Conservation (phyloP, 345 rosid species). For the Melaleuca alternifolia region DNA sequence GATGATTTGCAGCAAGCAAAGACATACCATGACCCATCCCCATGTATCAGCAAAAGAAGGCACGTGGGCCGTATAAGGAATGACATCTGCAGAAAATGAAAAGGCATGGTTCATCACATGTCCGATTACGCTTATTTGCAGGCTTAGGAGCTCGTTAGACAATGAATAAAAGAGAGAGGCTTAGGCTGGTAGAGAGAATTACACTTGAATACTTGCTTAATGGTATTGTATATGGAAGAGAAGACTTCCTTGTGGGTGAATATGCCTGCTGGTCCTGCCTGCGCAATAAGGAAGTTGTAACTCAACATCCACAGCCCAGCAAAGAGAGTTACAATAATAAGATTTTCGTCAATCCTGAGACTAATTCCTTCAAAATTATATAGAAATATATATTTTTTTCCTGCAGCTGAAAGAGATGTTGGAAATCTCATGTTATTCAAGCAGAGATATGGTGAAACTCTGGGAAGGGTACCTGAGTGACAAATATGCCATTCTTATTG, state of each 20-base stretch:
- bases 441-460: background rate
- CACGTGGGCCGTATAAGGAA: conserved; percentile 85
- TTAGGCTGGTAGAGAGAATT: background rate
- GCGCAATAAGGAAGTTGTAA: background rate
- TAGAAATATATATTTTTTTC: background rate
- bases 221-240: conserved; percentile 81
- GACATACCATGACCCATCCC: conserved; percentile 94
- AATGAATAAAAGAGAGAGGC: background rate
- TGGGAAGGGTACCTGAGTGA: conserved; percentile 55
- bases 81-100: conserved; percentile 46
- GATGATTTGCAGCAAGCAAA: background rate
- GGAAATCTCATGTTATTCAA: background rate
- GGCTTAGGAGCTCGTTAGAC: background rate
- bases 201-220: conserved; percentile 89
- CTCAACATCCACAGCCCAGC: background rate
- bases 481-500: conserved; percentile 66
- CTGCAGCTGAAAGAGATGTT: background rate
- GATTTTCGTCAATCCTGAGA: background rate
- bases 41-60: conserved; percentile 98
- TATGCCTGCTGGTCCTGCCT: conserved; percentile 99
- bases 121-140: background rate
- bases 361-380: background rate
- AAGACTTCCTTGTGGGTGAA: conserved; percentile 94
- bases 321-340: background rate
- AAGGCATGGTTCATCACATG: background rate